A percentile compares a stretch with the other conserved stretches of the same genome.
phyloP scores from a whole-genome alignment of 1,284 basidiomycete genomes.

The Cryptococcus amylolentus region DNA sequence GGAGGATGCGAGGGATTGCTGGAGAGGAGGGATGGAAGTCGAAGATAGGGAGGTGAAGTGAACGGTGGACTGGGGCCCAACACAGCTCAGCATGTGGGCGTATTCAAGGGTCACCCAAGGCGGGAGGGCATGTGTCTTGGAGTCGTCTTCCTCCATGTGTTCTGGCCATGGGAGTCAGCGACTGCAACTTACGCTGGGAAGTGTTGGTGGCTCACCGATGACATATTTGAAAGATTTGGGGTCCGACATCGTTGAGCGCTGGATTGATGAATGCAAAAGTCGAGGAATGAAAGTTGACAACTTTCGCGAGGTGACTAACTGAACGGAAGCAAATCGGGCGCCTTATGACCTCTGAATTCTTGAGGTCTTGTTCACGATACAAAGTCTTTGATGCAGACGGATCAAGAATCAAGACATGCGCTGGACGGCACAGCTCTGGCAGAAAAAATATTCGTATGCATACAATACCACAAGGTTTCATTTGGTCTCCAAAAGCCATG shows the following conservation, averaged over 20 bases:
- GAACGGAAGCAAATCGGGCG: too few species aligned
- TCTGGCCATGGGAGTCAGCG: conserved; percentile 54
- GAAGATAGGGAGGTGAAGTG: conserved; percentile 65
- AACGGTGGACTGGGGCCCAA: conserved; percentile 63
- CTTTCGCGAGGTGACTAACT: background rate
- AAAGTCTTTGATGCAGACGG: too few species aligned
- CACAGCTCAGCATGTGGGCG: conserved; percentile 49
- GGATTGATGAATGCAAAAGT: background rate
- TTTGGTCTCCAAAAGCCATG: too few species aligned
- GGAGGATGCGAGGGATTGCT: background rate
- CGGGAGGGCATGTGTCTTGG: conserved; percentile 61
- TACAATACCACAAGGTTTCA: too few species aligned
- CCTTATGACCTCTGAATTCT: too few species aligned
- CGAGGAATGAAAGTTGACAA: conserved; percentile 2
- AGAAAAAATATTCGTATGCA: too few species aligned
- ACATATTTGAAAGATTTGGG: conserved; percentile 38
- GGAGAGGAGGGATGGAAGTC: conserved; percentile 14
- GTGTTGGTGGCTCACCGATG: conserved; percentile 31
- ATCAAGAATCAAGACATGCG: too few species aligned
- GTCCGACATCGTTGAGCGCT: conserved; percentile 12
- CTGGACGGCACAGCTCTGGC: too few species aligned
- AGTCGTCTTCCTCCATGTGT: conserved; percentile 93
- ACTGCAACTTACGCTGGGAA: too few species aligned
- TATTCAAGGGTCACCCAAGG: conserved; percentile 81
- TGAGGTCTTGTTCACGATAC: too few species aligned